A percentile compares a stretch with the other conserved stretches of the same genome.
Evolutionary conservation across 2,329 filamentous ascomycete genomes (phyloP).

Genomic region (Dactylellina cionopaga): DNA sequence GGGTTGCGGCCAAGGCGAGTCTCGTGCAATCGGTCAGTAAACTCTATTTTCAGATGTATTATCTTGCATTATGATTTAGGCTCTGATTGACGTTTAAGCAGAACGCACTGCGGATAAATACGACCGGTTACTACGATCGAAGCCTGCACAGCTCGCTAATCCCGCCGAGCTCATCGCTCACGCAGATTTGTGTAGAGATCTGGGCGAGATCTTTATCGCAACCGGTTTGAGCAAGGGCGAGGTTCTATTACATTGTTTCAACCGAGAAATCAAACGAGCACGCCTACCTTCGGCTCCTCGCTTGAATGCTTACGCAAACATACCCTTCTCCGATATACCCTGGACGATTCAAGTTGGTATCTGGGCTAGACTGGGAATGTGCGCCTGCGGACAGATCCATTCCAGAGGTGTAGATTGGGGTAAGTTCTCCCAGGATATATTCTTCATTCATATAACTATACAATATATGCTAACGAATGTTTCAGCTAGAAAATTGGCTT

Average conservation of each 20-base stretch:
- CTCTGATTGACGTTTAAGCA: not conserved
- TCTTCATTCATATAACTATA: not conserved
- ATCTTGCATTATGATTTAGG: not conserved
- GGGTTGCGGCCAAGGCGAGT: not conserved
- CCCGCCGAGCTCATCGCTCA: not conserved
- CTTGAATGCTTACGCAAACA: not conserved
- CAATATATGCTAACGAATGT: not conserved
- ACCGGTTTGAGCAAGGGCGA: not conserved
- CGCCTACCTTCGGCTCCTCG: not conserved
- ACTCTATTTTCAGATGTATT: not conserved
- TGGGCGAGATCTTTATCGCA: not conserved
- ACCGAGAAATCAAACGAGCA: not conserved
- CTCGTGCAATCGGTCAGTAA: not conserved
- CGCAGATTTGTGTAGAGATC: not conserved
- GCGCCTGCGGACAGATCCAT: not conserved
- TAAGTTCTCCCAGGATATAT: not conserved
- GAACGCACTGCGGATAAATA: no score
- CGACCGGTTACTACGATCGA: not conserved
- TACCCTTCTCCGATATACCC: not conserved
- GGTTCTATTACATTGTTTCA: not conserved
- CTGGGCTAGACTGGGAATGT: no score
- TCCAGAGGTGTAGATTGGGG: not conserved
- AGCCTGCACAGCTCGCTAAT: not conserved
- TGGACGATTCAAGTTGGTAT: no score
- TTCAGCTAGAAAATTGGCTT: not conserved